Base-by-base conservation (phyloP, 176 grass and related monocot species). In the Musa schizocarpa region DNA sequence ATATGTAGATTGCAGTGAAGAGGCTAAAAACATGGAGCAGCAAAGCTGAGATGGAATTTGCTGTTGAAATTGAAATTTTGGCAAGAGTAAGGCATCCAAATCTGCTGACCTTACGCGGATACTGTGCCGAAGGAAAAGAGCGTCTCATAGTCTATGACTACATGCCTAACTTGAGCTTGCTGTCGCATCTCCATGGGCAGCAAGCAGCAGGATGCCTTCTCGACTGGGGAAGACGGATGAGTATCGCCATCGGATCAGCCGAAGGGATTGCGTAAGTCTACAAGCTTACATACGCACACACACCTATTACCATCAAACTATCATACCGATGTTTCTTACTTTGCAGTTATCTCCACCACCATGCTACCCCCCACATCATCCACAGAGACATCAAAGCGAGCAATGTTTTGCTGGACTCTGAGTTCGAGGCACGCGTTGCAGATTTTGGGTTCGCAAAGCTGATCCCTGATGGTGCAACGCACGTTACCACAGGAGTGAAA, bases 71-170 rank as follows among this genome's bases (percentile, higher is more conserved):
- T 10, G 43, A 70, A 48, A 50, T 70, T 3, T 70, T 70, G 68
- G 68, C 43, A 34, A 70, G 29, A 70, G 68, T 70, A 2, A 70
- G 34, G 68, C 68, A 70, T 12, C 43, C 50, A 49, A 69, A 69
- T 69, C 67, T 69, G 29, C 67, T 69, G 67, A 69, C 34, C 10
- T 11, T 69, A 69, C 67, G 67, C 4, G 67, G 67, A 69, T 69
- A 50, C 20, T 69, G 67, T 20, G 67, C 67, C 20, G 67, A 69
- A 50, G 67, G 67, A 8, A 69, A 69, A 50, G 67, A 69, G 17
- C 67, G 67, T n/a, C 67, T 69, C 67, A 69, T 69, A n/a, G 67
- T 69, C 14, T 69, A 69, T 69, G 67, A 69, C 17, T 69, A 69
- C 11, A 69, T 69, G 67, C 67, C 67, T 20, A 69, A 69, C 67